phyloP scores from a whole-genome alignment of 2,329 filamentous ascomycete species.

The Colletotrichum sidae region DNA sequence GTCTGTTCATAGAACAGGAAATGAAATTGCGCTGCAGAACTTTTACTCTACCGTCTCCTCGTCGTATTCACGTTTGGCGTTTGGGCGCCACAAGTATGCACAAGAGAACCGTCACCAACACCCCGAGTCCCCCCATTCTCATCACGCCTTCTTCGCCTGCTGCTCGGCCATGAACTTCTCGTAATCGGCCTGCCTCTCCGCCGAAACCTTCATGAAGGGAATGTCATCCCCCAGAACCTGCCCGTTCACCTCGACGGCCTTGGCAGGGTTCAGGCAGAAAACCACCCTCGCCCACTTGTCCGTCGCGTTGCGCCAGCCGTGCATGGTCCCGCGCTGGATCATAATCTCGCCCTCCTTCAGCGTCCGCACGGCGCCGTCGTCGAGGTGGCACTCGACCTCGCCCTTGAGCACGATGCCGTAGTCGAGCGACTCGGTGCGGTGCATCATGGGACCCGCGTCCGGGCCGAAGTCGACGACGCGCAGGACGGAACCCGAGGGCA shows the following conservation, averaged over 20 bases:
- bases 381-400: conserved; percentile 56
- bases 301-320: conserved; percentile 44
- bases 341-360: conserved; percentile 57
- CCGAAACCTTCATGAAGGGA: conserved; percentile 29
- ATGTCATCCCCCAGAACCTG: conserved; percentile 33
- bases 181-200: conserved; percentile 33
- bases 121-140: not conserved
- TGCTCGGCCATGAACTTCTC: conserved; percentile 30
- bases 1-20: too few species aligned
- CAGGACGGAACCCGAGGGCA: conserved; percentile 34
- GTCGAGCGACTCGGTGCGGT: conserved; percentile 59
- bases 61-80: too few species aligned
- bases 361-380: conserved; percentile 52
- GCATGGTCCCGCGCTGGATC: conserved; percentile 58
- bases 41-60: too few species aligned
- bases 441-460: conserved; percentile 46
- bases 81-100: too few species aligned
- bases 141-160: conserved; percentile 16
- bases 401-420: conserved; percentile 61
- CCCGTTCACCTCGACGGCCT: conserved; percentile 43
- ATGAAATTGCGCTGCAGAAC: too few species aligned
- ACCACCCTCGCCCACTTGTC: conserved; percentile 35
- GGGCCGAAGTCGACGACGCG: conserved; percentile 38
- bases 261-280: conserved; percentile 49
- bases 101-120: too few species aligned